Evolutionary conservation across 2,329 filamentous ascomycete genomes (phyloP), one percentile per base, ranked within the genome.

Genomic region (Diaporthe nobilis): DNA sequence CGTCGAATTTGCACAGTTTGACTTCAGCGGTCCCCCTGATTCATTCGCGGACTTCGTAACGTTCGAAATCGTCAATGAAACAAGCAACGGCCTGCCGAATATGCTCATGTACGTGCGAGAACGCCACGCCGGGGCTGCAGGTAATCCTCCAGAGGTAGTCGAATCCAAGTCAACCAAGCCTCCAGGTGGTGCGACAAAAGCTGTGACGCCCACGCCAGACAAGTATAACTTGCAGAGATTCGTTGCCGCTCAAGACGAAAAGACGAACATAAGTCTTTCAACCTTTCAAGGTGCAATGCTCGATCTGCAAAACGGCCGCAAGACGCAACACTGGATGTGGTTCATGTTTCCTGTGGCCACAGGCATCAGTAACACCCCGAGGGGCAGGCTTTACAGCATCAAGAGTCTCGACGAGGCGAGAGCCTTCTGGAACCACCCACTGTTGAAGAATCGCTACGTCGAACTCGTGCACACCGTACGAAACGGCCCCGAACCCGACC

Each of bases 31-130:
- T 31, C 13, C 13, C 15, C 0, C 17, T 22, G 8, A 22, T 8
- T 25, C 47, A 0, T 7, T 2, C n/a, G 3, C 25, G 25, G 4
- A 10, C 31, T 22, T 13, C 4, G 9, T 17, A 22, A 70, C n/a
- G 0, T 22, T 70, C 20, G 34, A 55, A 5, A 9, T 31, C 1
- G 15, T 70, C 31, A 55, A 42, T 15, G 31, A 55, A 22, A 17
- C 25, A 49, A 34, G 3, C 10, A n/a, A 55, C 9, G 22, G 34
- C 22, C 13, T 39, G 17, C 65, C 65, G 9, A 12, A 51, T 10
- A 3, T 70, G 9, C 47, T 70, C 8, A 31, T 70, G 15, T 70
- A 70, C 20, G 65, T 70, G 34, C 65, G 65, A 22, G 65, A 70
- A 8, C 65, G 17, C 9, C 15, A 13, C 12, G 22, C 15, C 22